phyloP scores from a whole-genome alignment of 306 rosid genomes.

The Pterocarpus macrocarpus region DNA sequence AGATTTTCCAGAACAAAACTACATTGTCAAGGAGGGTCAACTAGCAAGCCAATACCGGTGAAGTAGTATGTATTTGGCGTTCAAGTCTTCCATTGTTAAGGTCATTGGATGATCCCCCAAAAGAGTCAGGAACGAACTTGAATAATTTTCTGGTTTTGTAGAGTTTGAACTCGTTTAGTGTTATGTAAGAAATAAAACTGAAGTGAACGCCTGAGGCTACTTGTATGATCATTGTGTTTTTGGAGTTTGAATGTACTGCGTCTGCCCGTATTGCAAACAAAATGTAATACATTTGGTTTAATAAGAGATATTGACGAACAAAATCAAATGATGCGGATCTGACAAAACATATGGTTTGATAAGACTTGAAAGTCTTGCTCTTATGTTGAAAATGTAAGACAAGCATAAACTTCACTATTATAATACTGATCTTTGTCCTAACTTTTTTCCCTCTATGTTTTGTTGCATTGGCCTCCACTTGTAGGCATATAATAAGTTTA shows the following conservation, averaged over 20 bases:
- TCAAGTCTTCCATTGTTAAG: slow-evolving; percentile 37
- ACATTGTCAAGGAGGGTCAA: slow-evolving; percentile 92
- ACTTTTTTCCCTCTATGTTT: too few species aligned
- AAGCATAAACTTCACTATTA: too few species aligned
- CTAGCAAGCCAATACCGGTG: slow-evolving; percentile 90
- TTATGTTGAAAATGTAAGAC: neutral
- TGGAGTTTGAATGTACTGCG: slow-evolving; percentile 7
- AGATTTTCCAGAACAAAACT: slow-evolving; percentile 87
- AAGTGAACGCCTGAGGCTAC: neutral
- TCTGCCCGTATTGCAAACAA: neutral
- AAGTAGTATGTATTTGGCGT: slow-evolving; percentile 25
- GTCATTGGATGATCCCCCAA: slow-evolving; percentile 10
- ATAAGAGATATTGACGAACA: neutral
- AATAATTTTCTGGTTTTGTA: slow-evolving; percentile 18
- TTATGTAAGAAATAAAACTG: slow-evolving; percentile 40
- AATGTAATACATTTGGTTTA: neutral
- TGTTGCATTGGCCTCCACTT: too few species aligned
- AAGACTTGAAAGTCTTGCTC: neutral
- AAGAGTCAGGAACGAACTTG: neutral
- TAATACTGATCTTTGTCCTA: neutral
- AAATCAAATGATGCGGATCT: neutral
- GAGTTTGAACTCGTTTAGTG: slow-evolving; percentile 23
- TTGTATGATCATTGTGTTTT: neutral
- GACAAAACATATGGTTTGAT: neutral
- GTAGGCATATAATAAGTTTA: too few species aligned